Evolutionary conservation across 1,284 basidiomycete species (phyloP).

Genomic region (Pisolithus thermaeus): DNA sequence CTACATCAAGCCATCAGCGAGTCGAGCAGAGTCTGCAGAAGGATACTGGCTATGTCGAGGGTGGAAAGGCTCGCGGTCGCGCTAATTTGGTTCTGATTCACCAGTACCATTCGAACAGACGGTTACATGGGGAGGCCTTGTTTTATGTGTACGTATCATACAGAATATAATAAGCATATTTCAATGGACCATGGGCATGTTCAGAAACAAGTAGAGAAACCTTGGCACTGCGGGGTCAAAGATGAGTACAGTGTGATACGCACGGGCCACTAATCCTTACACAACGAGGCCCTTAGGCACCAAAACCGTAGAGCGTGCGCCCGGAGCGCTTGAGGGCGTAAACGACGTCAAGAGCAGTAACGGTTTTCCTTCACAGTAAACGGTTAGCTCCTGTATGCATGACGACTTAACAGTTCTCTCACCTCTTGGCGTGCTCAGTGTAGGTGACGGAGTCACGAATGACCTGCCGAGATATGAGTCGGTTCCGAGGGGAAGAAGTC

Average conservation of each 20-base stretch:
- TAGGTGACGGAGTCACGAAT: slow-evolving; percentile 83
- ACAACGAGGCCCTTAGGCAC: slow-evolving; percentile 42
- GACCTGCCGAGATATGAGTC: slow-evolving; percentile 33
- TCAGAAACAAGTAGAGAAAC: too few species aligned
- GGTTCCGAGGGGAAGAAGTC: neutral
- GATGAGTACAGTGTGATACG: too few species aligned
- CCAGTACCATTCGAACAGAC: too few species aligned
- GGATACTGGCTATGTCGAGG: slow-evolving; percentile 71
- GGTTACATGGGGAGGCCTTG: too few species aligned
- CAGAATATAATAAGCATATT: too few species aligned
- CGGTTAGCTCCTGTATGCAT: slow-evolving; percentile 6
- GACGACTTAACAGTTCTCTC: slow-evolving; percentile 3
- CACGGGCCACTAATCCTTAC: neutral
- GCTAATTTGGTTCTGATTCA: neutral
- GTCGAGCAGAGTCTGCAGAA: slow-evolving; percentile 65
- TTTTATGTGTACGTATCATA: too few species aligned
- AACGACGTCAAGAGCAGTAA: slow-evolving; percentile 76
- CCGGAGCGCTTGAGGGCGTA: slow-evolving; percentile 83
- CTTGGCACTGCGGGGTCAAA: too few species aligned
- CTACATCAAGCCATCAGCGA: slow-evolving; percentile 62
- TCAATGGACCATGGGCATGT: too few species aligned
- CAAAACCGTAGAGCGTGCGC: slow-evolving; percentile 78
- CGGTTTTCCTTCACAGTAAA: slow-evolving; percentile 57
- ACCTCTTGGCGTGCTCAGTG: slow-evolving; percentile 83
- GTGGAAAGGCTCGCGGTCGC: slow-evolving; percentile 32